Percentiles rank a stretch among this genome's conserved stretches.
phyloP scores from a whole-genome alignment of 139 green algal species.

The Chlamydomonas sp. region DNA sequence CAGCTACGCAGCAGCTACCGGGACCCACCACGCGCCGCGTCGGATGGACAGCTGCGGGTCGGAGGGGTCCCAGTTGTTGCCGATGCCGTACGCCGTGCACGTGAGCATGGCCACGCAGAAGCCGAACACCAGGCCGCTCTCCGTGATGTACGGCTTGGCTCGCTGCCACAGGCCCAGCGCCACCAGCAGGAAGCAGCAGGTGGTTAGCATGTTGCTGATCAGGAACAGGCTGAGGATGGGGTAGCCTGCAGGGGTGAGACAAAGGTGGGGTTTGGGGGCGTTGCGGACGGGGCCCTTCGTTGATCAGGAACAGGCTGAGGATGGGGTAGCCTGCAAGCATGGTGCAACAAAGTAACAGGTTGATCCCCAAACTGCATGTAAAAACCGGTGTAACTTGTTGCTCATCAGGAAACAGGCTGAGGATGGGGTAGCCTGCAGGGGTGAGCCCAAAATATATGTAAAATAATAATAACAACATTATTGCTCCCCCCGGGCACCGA shows the following conservation, averaged over 20 bases:
- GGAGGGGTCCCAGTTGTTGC: conserved; percentile 17
- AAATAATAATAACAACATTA: background rate
- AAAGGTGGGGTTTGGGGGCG: too few species aligned
- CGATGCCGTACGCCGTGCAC: conserved; percentile 38
- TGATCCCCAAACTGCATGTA: too few species aligned
- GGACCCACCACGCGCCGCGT: conserved; percentile 37
- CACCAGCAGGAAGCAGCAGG: conserved; percentile 72
- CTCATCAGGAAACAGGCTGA: conserved; percentile 82
- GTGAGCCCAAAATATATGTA: background rate
- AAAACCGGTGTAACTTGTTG: conserved; percentile 69
- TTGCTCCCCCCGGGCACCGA: background rate
- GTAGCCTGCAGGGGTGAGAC: conserved; percentile 4
- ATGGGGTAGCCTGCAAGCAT: too few species aligned
- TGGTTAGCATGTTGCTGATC: conserved; percentile 83
- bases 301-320: too few species aligned
- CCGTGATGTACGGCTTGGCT: conserved; percentile 37
- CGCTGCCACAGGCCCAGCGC: conserved; percentile 34
- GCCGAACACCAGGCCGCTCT: conserved; percentile 33
- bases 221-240: conserved; percentile 83
- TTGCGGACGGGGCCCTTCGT: too few species aligned
- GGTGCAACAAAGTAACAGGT: too few species aligned
- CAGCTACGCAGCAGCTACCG: too few species aligned
- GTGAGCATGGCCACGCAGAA: conserved; percentile 39
- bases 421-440: conserved; percentile 52
- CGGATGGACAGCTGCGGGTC: conserved; percentile 22